phyloP scores from a whole-genome alignment of 192 early-diverging fungal species.

The Coemansia asiatica region DNA sequence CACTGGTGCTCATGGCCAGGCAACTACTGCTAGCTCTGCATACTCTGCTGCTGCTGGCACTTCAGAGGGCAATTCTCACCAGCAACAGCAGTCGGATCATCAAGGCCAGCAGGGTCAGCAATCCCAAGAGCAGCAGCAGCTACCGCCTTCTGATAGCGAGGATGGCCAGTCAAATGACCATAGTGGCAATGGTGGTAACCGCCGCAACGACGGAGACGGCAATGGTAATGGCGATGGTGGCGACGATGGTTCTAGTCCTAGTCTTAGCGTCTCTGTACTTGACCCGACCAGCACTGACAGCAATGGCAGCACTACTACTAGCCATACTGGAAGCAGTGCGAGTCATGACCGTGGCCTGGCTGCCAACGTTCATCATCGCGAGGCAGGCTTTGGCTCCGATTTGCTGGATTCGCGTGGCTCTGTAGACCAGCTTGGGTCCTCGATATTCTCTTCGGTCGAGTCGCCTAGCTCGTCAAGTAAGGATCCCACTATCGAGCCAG shows the following conservation, averaged over 20 bases:
- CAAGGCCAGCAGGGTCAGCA: neutral
- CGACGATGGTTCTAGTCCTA: constrained; percentile 30
- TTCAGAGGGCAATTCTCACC: neutral
- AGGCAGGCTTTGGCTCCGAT: constrained; percentile 9
- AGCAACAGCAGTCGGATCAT: neutral
- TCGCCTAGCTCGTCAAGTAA: neutral
- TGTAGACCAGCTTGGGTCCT: constrained; percentile 34
- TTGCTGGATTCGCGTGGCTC: constrained; percentile 35
- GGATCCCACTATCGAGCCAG: neutral
- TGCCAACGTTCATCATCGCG: constrained; percentile 16
- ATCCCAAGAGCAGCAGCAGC: neutral
- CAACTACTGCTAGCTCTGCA: constrained; percentile 18
- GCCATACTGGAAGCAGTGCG: constrained; percentile 32
- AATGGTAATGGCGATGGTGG: constrained; percentile 18
- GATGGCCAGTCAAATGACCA: neutral
- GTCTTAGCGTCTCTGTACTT: constrained; percentile 23
- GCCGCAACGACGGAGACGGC: constrained; percentile 8
- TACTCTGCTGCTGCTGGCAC: neutral
- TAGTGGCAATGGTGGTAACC: neutral
- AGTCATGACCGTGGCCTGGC: constrained; percentile 33
- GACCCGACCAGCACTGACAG: constrained; percentile 24
- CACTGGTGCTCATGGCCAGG: constrained; percentile 41
- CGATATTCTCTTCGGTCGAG: constrained; percentile 46
- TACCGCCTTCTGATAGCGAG: neutral
- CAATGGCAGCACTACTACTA: constrained; percentile 9